Evolutionary conservation across 805 yeast species (phyloP), one percentile per base, ranked within the genome.

Genomic region (Hanseniaspora singularis): DNA sequence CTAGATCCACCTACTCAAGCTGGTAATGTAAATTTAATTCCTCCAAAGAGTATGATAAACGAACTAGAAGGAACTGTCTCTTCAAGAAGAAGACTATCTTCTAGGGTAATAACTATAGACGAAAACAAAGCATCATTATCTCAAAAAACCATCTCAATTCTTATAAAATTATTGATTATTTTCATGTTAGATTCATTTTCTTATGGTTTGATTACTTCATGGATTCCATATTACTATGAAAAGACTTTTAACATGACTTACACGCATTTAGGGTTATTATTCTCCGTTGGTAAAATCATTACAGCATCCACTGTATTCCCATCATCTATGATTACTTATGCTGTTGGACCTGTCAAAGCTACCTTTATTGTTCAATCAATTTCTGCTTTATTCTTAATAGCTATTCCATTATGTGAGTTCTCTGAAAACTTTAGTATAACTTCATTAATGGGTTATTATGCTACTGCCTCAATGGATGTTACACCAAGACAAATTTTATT

Each of bases 171-270:
- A 4, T 61, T 79, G 20, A 59, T 71, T 6, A 69, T 80, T 15
- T 88, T 87, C 57, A 83, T 84, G 77, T 57, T 84, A 26, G 96
- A 87, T 61, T 85, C 95, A 1, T 70, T 87, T 41, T 96, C 94
- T 0, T 77, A 76, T 52, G 95, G 96, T 1, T 81, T 86, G 86
- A 79, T 94, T 2, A 69, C 78, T 38, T 81, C 95, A 1, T 88
- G 96, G 96, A 70, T 81, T 36, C 85, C 86, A 33, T 87, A 80
- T 59, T 87, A 83, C 62, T 79, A 84, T 66, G 73, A 76, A 48
- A 71, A 69, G 30, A 61, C 66, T 12, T 86, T 79, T 54, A 53
- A 60, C 1, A 62, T 76, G 24, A 60, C 77, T 1, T 76, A 87
- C 3, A 64, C 78, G 0, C 61, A 69, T 0, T 63, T 86, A 38